Conservation (phyloP, 352 stramenopile genomes). For the Salisapilia sapeloensis region DNA sequence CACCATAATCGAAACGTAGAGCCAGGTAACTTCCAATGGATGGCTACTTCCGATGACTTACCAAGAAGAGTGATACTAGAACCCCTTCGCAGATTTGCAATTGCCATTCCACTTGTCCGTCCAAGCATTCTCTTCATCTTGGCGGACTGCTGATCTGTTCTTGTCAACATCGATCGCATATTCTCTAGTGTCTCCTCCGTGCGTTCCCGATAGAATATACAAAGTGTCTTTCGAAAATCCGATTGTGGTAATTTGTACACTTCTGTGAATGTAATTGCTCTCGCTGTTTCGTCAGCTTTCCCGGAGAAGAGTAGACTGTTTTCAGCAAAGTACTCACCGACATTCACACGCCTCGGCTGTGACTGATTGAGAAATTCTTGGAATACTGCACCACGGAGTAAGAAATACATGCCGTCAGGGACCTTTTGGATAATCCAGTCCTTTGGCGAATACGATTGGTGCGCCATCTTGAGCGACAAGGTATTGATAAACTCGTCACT, state of each 20-base stretch:
- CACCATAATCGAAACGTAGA: constrained; percentile 41
- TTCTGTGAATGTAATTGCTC: constrained; percentile 52
- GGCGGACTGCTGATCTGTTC: constrained; percentile 47
- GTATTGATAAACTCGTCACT: constrained; percentile 59
- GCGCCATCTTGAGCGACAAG: constrained; percentile 23
- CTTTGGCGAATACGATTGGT: constrained; percentile 36
- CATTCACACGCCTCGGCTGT: constrained; percentile 14
- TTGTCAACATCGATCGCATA: constrained; percentile 33
- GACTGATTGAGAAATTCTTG: constrained; percentile 12
- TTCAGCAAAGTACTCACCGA: constrained; percentile 39
- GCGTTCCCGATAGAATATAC: constrained; percentile 27
- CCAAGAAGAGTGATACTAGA: too few relatives aligned
- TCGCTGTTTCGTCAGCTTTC: constrained; percentile 23
- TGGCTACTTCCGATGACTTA: not conserved
- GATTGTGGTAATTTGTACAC: constrained; percentile 48
- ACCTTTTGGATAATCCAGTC: constrained; percentile 61
- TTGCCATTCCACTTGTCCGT: constrained; percentile 9
- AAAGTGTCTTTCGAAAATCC: constrained; percentile 29
- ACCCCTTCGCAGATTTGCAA: too few relatives aligned
- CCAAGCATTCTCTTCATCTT: constrained; percentile 69
- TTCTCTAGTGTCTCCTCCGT: constrained; percentile 13
- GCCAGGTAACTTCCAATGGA: constrained; percentile 24
- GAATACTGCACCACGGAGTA: constrained; percentile 30
- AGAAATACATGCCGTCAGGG: constrained; percentile 46
- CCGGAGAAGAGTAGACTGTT: constrained; percentile 20